Evolutionary conservation across 139 green algal genomes (phyloP).

Genomic region (Eudorina sp.): DNA sequence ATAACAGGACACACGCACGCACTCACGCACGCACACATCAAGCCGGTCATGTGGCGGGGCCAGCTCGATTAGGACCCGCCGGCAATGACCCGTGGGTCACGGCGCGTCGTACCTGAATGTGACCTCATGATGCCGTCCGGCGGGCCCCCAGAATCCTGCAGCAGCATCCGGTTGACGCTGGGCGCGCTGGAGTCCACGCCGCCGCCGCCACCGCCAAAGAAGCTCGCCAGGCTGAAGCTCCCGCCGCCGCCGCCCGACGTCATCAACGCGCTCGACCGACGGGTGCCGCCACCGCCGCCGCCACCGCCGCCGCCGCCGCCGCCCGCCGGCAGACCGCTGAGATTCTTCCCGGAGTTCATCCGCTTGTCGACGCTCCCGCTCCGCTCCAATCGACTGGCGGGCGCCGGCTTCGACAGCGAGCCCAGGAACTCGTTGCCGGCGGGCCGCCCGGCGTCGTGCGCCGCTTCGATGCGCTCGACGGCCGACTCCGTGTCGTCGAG

Average conservation of each 20-base stretch:
- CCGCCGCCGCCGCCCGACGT: neutral
- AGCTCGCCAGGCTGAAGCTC: too few species aligned
- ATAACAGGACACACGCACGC: too few species aligned
- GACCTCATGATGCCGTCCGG: too few species aligned
- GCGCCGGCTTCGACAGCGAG: neutral
- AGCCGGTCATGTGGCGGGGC: too few species aligned
- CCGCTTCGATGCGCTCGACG: neutral
- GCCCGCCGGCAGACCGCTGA: neutral
- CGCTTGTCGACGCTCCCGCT: neutral
- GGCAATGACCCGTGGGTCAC: too few species aligned
- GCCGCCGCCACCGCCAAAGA: neutral
- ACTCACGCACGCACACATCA: too few species aligned
- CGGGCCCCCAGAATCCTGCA: too few species aligned
- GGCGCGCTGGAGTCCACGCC: too few species aligned
- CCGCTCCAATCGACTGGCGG: neutral
- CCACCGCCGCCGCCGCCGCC: neutral
- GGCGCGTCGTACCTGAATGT: too few species aligned
- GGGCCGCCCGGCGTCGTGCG: neutral
- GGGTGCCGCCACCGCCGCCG: neutral
- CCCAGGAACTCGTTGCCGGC: conserved; percentile 14
- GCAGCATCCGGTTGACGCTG: too few species aligned
- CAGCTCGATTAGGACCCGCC: too few species aligned
- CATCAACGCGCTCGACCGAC: neutral
- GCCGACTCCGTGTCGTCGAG: neutral
- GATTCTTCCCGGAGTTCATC: neutral